Conservation (phyloP, 2,329 filamentous ascomycete species). For the Ambrosiella cleistominuta region DNA sequence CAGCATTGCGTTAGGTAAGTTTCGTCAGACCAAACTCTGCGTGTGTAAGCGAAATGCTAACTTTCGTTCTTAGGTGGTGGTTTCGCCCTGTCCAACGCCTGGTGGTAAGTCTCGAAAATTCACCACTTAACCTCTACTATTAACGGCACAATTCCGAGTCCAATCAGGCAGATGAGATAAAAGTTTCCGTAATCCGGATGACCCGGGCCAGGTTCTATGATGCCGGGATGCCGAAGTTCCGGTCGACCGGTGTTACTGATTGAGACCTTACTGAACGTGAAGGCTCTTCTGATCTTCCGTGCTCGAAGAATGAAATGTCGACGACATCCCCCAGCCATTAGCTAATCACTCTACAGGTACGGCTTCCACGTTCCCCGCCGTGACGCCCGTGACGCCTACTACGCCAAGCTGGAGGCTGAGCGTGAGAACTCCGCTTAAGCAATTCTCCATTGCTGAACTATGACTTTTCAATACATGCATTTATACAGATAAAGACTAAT, state of each 20-base stretch:
- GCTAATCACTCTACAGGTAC: conserved; percentile 29
- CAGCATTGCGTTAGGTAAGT: conserved; percentile 37
- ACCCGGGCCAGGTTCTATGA: background rate
- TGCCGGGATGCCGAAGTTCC: background rate
- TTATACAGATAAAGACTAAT: background rate
- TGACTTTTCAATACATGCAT: conserved; percentile 2
- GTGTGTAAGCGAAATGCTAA: background rate
- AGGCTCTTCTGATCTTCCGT: background rate
- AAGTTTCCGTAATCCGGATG: background rate
- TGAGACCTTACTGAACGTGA: background rate
- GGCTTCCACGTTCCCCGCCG: conserved; percentile 45
- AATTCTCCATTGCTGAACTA: background rate
- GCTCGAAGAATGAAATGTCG: background rate
- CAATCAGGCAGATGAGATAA: background rate
- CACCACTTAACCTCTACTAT: background rate
- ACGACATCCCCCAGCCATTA: background rate
- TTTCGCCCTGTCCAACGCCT: conserved; percentile 35
- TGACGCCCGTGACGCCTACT: conserved; percentile 39
- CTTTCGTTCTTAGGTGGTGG: conserved; percentile 28
- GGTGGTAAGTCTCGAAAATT: conserved; percentile 31
- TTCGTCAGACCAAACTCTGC: background rate
- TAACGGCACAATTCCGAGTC: background rate
- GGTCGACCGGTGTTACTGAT: background rate
- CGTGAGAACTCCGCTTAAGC: conserved; percentile 24
- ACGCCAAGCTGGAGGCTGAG: conserved; percentile 39